phyloP scores from a whole-genome alignment of 257 asterid genomes.

The Forsythia viridissima region DNA sequence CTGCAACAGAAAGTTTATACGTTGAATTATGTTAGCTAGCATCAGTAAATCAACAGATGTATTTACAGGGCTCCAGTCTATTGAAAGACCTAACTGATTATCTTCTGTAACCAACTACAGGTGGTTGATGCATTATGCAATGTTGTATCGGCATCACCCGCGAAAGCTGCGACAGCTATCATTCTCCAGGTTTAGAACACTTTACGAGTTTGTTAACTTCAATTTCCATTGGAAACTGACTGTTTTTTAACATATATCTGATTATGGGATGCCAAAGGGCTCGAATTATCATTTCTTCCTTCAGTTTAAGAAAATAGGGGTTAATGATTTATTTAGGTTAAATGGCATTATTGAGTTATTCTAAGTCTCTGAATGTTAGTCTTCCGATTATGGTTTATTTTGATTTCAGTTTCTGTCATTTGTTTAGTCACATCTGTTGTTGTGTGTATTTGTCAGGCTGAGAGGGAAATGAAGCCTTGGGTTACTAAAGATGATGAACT shows the following conservation, averaged over 20 bases:
- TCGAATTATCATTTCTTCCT: background rate
- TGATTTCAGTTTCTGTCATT: conserved; percentile 18
- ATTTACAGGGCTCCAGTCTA: conserved; percentile 7
- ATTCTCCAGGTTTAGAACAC: conserved; percentile 85
- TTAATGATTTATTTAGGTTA: background rate
- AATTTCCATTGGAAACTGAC: background rate
- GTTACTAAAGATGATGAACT: conserved; percentile 89
- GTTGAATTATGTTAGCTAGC: background rate
- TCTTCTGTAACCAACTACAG: conserved; percentile 39
- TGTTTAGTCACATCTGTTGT: conserved; percentile 44
- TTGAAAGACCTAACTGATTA: background rate
- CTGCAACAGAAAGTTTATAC: background rate
- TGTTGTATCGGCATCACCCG: conserved; percentile 88
- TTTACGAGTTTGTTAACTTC: conserved; percentile 1
- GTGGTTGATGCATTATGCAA: conserved; percentile 97
- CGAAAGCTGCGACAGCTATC: conserved; percentile 96
- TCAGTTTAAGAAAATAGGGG: background rate
- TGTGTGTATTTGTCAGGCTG: conserved; percentile 76
- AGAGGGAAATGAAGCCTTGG: conserved; percentile 94
- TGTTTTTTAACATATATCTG: background rate
- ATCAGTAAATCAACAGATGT: conserved; percentile 10
- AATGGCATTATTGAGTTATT: background rate
- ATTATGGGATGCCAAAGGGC: background rate
- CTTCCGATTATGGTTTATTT: background rate
- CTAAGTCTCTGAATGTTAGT: conserved; percentile 5